Base-by-base conservation (phyloP, 345 rosid species). In the Draba incana region DNA sequence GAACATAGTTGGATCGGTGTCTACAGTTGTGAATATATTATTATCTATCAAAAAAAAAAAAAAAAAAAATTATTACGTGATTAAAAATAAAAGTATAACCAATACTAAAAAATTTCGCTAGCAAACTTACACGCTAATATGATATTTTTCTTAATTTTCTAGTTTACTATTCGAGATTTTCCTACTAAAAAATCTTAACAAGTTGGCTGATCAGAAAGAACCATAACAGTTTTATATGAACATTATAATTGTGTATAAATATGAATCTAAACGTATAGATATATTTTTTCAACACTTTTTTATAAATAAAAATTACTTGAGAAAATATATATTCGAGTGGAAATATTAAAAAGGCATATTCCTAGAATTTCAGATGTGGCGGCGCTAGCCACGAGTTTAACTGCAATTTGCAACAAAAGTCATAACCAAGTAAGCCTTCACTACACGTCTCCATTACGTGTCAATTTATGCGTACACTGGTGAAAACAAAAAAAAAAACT, bases 381-480 rank as follows among this genome's bases (percentile, higher is more conserved):
- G 69, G 62, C 71, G 60, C 42, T 63, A 28, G 47, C 55, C 66
- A 73, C 16, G 59, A 28, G 72, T 24, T 33, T 24, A 7, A 45
- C 14, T 52, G 44, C 69, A 62, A 55, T 10, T 68, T 54, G 64
- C 63, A 16, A 16, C 20, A 46, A 52, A 68, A 55, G 52, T 52
- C 67, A 43, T 55, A 54, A 47, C 59, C 69, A 68, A 62, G 78
- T 68, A 68, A 68, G 69, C 65, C 23, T 48, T 6, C 11, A 68
- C 64, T 64, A 62, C 74, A 68, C 64, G 74, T 54, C 74, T 75
- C 13, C 63, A 13, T 61, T 46, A 57, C 64, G 69, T 75, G 74
- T 62, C 74, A 46, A 13, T 12, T 51, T 30, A 30, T n/a, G 52
- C 13, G 12, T 53, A 4, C n/a, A 25, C 57, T 27, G 8, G 33